Base-by-base conservation (phyloP, 352 stramenopile genomes). In the Discostella stelligera region DNA sequence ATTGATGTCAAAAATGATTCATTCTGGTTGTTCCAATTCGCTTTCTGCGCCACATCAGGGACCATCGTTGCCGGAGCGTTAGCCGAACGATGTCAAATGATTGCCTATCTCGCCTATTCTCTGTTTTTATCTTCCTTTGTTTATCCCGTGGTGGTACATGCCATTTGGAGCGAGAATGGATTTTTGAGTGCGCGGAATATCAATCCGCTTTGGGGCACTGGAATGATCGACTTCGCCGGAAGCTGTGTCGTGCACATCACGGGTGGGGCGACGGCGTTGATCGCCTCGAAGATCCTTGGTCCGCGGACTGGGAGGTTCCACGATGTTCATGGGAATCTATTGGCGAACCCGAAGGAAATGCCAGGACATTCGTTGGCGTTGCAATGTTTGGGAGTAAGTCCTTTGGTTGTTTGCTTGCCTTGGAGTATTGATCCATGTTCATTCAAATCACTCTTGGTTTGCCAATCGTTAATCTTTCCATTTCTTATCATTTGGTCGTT, bases 31-130 rank as follows among this genome's bases (percentile, higher is more conserved):
- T 95, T 95, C 74, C 84, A 94, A 76, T 94, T 86, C 66, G 84
- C 90, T 0, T 94, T 95, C 77, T 88, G 86, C 3, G 86, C 88
- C 18, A 91, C 87, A 16, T 77, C 75, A n/a, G 77, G 84, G 16
- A 94, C 90, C 7, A 95, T 95, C 59, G 88, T 94, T 32, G 89
- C 89, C 52, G 91, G 91, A 54, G 89, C 89, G 14, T 74, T 94
- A 41, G 91, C 91, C 32, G 90, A 94, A 66, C 80, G 90, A 44
- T 89, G 90, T 64, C 74, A 89, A 73, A 87, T 94, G 59, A 61
- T 72, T 11, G 82, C 83, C 56, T 92, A 92, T 65, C 64, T 94
- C 23, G 54, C 71, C 65, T 94, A 94, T 66, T 83, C 86, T 10
- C 44, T 91, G 20, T 80, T 83, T 52, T 70, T 95, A 9, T 87